phyloP scores from a whole-genome alignment of 2,329 filamentous ascomycete genomes.

The Aspergillus persii region DNA sequence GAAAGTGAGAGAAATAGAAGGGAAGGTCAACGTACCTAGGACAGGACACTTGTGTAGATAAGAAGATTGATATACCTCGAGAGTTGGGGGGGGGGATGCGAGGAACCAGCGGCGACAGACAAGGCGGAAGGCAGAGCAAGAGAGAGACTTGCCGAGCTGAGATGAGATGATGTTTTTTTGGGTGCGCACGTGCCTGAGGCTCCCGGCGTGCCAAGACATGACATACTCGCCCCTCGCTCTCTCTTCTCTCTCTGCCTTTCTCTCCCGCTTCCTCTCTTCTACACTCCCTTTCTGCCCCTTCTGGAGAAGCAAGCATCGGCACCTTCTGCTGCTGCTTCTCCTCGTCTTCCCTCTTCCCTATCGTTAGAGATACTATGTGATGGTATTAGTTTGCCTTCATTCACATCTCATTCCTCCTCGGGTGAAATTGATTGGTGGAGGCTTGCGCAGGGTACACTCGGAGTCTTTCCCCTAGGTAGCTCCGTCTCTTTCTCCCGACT shows the following conservation, averaged over 20 bases:
- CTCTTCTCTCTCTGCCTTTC: slow-evolving; percentile 13
- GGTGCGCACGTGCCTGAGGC: slow-evolving; percentile 27
- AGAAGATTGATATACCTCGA: slow-evolving; percentile 1
- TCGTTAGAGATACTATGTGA: neutral
- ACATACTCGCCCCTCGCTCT: slow-evolving; percentile 20
- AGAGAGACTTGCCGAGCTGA: slow-evolving; percentile 19
- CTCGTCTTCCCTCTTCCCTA: slow-evolving; percentile 8
- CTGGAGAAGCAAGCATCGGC: slow-evolving; percentile 17
- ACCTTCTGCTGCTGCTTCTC: slow-evolving; percentile 18
- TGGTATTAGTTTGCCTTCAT: neutral
- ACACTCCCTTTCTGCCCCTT: neutral
- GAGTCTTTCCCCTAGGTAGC: neutral
- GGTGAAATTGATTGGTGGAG: neutral
- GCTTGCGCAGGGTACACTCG: neutral
- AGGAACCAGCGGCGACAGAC: slow-evolving; percentile 2
- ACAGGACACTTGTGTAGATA: slow-evolving; percentile 2
- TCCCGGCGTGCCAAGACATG: slow-evolving; percentile 21
- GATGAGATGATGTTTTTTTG: slow-evolving; percentile 30
- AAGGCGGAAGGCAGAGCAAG: slow-evolving; percentile 5
- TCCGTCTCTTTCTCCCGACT: neutral
- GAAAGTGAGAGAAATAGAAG: neutral
- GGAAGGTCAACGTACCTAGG: slow-evolving; percentile 3
- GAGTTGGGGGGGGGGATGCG: neutral
- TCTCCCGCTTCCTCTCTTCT: slow-evolving; percentile 10
- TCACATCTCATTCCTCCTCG: neutral